Percentiles rank a stretch among this genome's conserved stretches.
These are phyloP conservation scores for Lachnellula cervina DNA, from an alignment of 2,329 filamentous ascomycete genomes.

Conservation along the genomic window DNA sequence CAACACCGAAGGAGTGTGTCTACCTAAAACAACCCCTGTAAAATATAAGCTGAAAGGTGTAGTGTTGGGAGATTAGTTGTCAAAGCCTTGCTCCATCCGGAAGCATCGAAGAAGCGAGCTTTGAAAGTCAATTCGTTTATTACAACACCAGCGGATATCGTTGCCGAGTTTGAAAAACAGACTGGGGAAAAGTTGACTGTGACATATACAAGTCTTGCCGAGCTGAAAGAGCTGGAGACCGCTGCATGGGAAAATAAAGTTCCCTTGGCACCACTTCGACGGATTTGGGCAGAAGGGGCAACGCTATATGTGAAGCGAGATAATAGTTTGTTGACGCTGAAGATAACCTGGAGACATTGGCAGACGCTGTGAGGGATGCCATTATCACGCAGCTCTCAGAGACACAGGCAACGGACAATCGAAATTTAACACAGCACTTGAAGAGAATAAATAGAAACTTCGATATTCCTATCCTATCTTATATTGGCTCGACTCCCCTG, in stretches of 20 bases:
- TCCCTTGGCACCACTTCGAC: slow-evolving; percentile 53
- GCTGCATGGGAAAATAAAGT: slow-evolving; percentile 51
- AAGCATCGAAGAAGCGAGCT: slow-evolving; percentile 32
- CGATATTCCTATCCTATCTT: too few species aligned
- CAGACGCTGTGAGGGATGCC: slow-evolving; percentile 38
- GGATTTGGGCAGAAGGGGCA: slow-evolving; percentile 70
- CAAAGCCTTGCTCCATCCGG: slow-evolving; percentile 32
- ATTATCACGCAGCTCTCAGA: slow-evolving; percentile 9
- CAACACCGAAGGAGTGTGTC: slow-evolving; percentile 65
- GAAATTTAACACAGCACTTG: too few species aligned
- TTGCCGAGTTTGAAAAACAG: slow-evolving; percentile 32
- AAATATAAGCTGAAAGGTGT: slow-evolving; percentile 38
- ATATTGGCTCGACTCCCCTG: slow-evolving; percentile 11
- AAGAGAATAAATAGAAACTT: neutral
- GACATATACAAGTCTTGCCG: slow-evolving; percentile 26
- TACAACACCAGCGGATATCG: slow-evolving; percentile 33
- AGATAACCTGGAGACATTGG: slow-evolving; percentile 46
- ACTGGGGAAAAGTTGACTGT: slow-evolving; percentile 37
- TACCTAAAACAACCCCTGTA: neutral
- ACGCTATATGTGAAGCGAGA: slow-evolving; percentile 66
- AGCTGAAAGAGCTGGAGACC: slow-evolving; percentile 52
- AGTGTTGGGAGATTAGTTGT: slow-evolving; percentile 38
- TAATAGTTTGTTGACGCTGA: slow-evolving; percentile 55
- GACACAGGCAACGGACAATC: too few species aligned
- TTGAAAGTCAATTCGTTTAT: slow-evolving; percentile 35